Conservation (phyloP, 768 basidiomycete species). For the Boletellus ananiceps region DNA sequence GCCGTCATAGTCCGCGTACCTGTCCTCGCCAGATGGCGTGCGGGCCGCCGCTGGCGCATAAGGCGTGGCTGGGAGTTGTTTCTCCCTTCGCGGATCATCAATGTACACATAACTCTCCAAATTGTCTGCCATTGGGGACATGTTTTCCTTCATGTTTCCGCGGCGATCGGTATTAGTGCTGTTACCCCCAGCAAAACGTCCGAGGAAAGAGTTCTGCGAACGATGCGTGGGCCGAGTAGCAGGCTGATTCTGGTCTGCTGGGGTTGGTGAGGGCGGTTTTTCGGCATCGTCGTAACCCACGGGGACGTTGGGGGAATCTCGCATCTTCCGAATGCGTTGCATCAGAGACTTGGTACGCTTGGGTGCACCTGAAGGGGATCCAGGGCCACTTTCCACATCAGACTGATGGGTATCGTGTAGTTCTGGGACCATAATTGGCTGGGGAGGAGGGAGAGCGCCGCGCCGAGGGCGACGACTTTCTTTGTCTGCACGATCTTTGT, state of each 20-base stretch:
- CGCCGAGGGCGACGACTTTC: slow-evolving; percentile 41
- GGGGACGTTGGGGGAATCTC: slow-evolving; percentile 80
- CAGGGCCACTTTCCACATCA: slow-evolving; percentile 34
- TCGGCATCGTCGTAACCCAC: slow-evolving; percentile 43
- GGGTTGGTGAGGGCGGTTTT: slow-evolving; percentile 43
- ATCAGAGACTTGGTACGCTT: slow-evolving; percentile 81
- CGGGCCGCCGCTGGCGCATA: slow-evolving; percentile 21
- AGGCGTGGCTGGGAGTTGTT: slow-evolving; percentile 49
- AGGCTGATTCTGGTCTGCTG: slow-evolving; percentile 27
- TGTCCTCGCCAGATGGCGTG: slow-evolving; percentile 27
- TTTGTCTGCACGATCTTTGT: slow-evolving; percentile 34
- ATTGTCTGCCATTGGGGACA: slow-evolving; percentile 28
- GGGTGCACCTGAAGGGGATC: slow-evolving; percentile 44
- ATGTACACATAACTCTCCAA: slow-evolving; percentile 67
- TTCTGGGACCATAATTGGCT: slow-evolving; percentile 78
- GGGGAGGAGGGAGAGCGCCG: slow-evolving; percentile 66
- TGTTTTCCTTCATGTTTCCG: slow-evolving; percentile 35
- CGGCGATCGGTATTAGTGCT: slow-evolving; percentile 27
- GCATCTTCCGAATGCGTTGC: slow-evolving; percentile 86
- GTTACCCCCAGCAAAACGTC: slow-evolving; percentile 52
- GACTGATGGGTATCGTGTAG: slow-evolving; percentile 40
- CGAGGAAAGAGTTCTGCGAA: slow-evolving; percentile 70
- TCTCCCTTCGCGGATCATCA: slow-evolving; percentile 46
- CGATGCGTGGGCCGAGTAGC: slow-evolving; percentile 59
- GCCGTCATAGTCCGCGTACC: slow-evolving; percentile 49